Percentiles rank a stretch among this genome's conserved stretches.
phyloP scores from a whole-genome alignment of 1,284 basidiomycete genomes.

The Cutaneotrichosporon daszewskae region DNA sequence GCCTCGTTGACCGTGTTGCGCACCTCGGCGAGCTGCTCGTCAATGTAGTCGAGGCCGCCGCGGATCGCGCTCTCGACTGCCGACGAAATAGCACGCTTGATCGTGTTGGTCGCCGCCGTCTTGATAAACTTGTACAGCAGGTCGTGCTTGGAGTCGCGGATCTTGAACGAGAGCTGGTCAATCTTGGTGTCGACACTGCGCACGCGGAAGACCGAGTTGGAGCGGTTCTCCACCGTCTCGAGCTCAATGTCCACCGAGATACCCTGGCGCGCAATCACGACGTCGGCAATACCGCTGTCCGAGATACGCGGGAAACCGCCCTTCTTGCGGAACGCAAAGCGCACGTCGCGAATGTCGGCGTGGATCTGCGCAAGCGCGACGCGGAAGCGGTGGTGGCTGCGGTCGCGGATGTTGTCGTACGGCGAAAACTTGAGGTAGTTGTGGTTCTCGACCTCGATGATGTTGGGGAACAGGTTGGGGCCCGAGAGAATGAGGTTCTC shows the following conservation, averaged over 20 bases:
- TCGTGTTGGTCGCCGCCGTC: constrained; percentile 53
- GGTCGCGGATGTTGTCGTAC: constrained; percentile 55
- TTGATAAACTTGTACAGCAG: constrained; percentile 66
- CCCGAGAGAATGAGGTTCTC: constrained; percentile 83
- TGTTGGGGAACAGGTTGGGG: constrained; percentile 56
- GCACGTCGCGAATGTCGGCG: constrained; percentile 86
- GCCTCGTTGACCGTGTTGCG: constrained; percentile 60
- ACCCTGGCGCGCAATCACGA: constrained; percentile 69
- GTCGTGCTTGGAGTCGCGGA: constrained; percentile 87
- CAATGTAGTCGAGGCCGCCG: constrained; percentile 69
- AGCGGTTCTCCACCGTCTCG: constrained; percentile 43
- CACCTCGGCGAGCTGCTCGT: constrained; percentile 64
- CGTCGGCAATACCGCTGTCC: constrained; percentile 89
- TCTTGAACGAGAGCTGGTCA: constrained; percentile 79
- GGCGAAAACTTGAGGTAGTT: constrained; percentile 81
- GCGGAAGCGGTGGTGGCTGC: constrained; percentile 63
- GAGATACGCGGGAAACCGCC: constrained; percentile 55
- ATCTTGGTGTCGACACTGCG: constrained; percentile 51
- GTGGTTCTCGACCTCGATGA: constrained; percentile 72
- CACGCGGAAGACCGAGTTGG: constrained; percentile 38
- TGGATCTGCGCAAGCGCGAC: constrained; percentile 79
- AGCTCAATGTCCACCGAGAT: constrained; percentile 49
- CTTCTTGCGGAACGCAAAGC: constrained; percentile 64
- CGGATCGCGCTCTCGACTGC: constrained; percentile 71
- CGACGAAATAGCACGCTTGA: constrained; percentile 86